These are phyloP conservation scores for Ceratocystis colombiana DNA, from an alignment of 2,329 filamentous ascomycete species.

Conservation along the genomic window DNA sequence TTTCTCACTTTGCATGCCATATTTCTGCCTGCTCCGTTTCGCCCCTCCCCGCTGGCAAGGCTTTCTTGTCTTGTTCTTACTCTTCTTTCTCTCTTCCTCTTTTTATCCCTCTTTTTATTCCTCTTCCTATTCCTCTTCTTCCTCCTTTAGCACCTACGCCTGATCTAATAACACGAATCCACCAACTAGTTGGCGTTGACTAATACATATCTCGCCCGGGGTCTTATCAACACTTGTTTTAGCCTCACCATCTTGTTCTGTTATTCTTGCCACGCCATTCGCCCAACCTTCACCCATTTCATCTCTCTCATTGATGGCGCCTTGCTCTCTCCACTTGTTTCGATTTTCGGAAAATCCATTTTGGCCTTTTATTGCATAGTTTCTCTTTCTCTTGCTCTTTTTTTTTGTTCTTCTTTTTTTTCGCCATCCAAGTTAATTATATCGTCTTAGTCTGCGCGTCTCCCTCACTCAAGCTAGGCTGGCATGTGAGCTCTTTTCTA, in stretches of 20 bases:
- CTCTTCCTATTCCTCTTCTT: too few relatives aligned
- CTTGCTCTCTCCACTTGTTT: not conserved
- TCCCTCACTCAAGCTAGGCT: not conserved
- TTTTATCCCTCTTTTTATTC: not conserved
- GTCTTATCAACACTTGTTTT: slow-evolving; percentile 5
- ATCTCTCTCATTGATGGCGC: too few relatives aligned
- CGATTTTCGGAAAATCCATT: not conserved
- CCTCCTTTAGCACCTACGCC: not conserved
- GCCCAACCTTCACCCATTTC: too few relatives aligned
- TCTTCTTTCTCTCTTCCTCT: not conserved
- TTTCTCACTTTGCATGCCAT: too few relatives aligned
- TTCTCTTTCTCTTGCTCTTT: not conserved
- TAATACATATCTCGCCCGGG: not conserved
- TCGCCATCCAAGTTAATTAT: not conserved
- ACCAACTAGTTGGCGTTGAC: not conserved
- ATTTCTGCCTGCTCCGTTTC: not conserved
- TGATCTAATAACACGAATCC: not conserved
- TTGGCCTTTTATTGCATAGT: not conserved
- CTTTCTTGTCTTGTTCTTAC: not conserved
- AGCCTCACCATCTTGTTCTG: not conserved
- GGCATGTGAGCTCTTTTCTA: slow-evolving; percentile 5
- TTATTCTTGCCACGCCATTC: slow-evolving; percentile 12
- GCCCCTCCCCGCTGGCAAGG: not conserved
- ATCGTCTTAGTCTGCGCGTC: not conserved
- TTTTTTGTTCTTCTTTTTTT: not conserved